Percentiles rank a stretch among this genome's conserved stretches.
Conservation (phyloP, 352 stramenopile genomes). For the Phytopythium cucurbitacearum region DNA sequence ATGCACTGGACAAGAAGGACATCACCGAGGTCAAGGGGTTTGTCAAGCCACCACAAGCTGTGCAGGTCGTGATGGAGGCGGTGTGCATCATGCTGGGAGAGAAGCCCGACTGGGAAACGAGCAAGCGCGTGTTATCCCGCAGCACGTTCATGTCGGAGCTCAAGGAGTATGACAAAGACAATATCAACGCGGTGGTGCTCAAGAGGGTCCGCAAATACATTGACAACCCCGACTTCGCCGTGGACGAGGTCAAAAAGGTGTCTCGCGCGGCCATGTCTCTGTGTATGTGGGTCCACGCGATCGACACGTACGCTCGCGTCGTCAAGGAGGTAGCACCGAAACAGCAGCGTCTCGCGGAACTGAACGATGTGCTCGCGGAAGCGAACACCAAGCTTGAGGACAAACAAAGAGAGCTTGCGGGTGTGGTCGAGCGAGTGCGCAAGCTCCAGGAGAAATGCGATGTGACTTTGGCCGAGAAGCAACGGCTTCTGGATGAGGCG, state of each 20-base stretch:
- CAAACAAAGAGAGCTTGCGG: constrained; percentile 64
- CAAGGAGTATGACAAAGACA: constrained; percentile 86
- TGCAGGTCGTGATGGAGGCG: constrained; percentile 85
- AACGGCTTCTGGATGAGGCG: constrained; percentile 57
- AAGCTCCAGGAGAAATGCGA: constrained; percentile 64
- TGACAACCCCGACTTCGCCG: constrained; percentile 73
- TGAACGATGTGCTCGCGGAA: constrained; percentile 66
- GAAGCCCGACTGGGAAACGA: constrained; percentile 82
- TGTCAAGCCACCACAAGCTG: constrained; percentile 75
- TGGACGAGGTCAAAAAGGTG: constrained; percentile 83
- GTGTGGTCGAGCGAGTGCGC: constrained; percentile 48
- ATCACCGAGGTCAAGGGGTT: constrained; percentile 87
- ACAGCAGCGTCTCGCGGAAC: constrained; percentile 56
- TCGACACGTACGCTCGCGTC: constrained; percentile 75
- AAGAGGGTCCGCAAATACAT: constrained; percentile 83
- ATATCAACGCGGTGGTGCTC: constrained; percentile 49
- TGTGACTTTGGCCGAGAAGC: constrained; percentile 54
- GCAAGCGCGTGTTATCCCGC: constrained; percentile 71
- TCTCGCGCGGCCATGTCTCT: constrained; percentile 77
- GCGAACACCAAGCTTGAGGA: constrained; percentile 64
- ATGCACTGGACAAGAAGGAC: constrained; percentile 84
- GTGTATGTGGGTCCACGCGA: constrained; percentile 86
- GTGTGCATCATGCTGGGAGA: constrained; percentile 87
- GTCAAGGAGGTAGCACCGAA: constrained; percentile 79
- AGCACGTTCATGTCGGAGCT: constrained; percentile 78